Base-by-base conservation (phyloP, 257 asterid genomes). In the Plantago major region DNA sequence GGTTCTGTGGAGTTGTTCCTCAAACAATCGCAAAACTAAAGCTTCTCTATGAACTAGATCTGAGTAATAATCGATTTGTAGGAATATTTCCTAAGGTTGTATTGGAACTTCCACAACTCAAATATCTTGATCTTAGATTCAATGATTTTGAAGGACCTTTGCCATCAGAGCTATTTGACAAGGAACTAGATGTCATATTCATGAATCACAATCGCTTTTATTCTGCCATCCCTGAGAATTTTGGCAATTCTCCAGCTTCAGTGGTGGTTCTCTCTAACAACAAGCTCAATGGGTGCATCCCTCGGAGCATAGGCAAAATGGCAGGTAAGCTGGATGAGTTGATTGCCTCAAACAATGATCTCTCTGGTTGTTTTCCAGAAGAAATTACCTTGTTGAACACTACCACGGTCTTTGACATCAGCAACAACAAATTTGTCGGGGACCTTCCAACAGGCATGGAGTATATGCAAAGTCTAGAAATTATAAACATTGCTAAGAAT, bases 291-390 rank as follows among this genome's bases (percentile, higher is more conserved):
- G 97, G 97, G 0, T 87, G 97, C 62, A 65, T 90, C 5, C 97
- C 97, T 0, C 65, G 37, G 14, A 85, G 87, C 78, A 83, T 90
- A 18, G 96, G 93, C 0, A 71, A 71, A 9, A 84, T 90, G 97
- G 84, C 68, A 0, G 77, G 76, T 6, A 78, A 82, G 10, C 10
- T 90, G 18, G 84, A 90, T 49, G 95, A 90, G 66, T 13, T 90
- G 22, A 61, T 74, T 5, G 16, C 74, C 1, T 48, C 89, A 1
- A 46, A 71, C 30, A 87, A 87, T n/a, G 62, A 43, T 2, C 70
- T 90, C 28, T 81, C 96, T 0, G 97, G 97, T 4, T 90, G 97
- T 45, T 43, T 90, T 67, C 92, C 97, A 0, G 94, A 90, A 37
- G 90, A 87, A 54, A 69, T 90, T 54, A 75, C 87, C 1, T 9